Conservation (phyloP, 2,329 filamentous ascomycete species). For the Paracoccidioides lutzii region DNA sequence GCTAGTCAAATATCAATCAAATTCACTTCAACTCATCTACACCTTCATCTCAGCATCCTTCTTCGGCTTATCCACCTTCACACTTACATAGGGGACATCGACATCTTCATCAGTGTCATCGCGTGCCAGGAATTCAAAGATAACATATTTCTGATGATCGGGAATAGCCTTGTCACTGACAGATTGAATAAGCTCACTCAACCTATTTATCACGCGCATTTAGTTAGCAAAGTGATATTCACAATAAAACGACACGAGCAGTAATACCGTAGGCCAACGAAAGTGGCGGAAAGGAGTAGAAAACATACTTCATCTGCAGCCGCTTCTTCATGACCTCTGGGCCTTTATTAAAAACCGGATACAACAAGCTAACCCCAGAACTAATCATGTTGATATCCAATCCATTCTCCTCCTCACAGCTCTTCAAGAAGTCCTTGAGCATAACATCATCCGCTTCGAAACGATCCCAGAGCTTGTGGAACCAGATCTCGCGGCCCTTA, state of each 20-base stretch:
- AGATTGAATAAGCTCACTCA: constrained; percentile 75
- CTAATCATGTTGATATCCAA: constrained; percentile 83
- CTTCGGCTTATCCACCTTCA: constrained; percentile 45
- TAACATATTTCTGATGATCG: constrained; percentile 83
- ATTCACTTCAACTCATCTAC: not conserved
- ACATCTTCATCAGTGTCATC: constrained; percentile 84
- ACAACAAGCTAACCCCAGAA: constrained; percentile 90
- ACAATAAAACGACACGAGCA: not conserved
- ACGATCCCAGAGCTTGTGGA: constrained; percentile 97
- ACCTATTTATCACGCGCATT: constrained; percentile 38
- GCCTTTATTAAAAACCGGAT: constrained; percentile 75
- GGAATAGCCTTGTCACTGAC: constrained; percentile 90
- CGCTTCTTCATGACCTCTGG: constrained; percentile 73
- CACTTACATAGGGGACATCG: constrained; percentile 92
- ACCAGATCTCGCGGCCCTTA: constrained; percentile 60
- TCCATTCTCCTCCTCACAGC: constrained; percentile 63
- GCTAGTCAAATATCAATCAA: not conserved
- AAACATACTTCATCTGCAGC: constrained; percentile 52
- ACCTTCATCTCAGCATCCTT: not conserved
- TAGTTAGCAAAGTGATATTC: constrained; percentile 16
- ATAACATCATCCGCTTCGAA: constrained; percentile 85
- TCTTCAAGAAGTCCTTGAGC: constrained; percentile 65
- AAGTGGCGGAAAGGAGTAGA: not conserved
- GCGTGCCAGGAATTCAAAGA: constrained; percentile 90
- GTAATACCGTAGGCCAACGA: too few species aligned